A percentile compares a stretch with the other conserved stretches of the same genome.
phyloP scores from a whole-genome alignment of 345 rosid species.

The Angophora floribunda region DNA sequence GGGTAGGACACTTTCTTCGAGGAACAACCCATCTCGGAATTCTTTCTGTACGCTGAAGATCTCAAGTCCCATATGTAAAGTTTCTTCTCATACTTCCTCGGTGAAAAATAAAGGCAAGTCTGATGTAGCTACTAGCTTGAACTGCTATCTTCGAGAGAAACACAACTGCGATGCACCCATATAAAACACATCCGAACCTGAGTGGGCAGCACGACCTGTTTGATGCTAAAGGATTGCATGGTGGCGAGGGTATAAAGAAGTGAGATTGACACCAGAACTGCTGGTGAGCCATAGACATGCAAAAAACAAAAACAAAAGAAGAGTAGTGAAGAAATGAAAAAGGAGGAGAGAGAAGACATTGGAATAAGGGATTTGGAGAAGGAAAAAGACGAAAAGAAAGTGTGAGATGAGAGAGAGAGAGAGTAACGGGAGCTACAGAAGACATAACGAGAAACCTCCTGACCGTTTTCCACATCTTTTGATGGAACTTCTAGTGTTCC shows the following conservation, averaged over 20 bases:
- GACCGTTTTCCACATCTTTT: conserved; percentile 13
- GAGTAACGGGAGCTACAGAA: conserved; percentile 19
- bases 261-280: background rate
- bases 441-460: conserved; percentile 35
- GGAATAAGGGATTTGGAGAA: background rate
- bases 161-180: too few species aligned
- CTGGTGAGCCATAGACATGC: too few species aligned
- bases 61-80: too few species aligned
- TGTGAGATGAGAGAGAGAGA: background rate
- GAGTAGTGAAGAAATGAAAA: background rate
- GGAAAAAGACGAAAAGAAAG: background rate
- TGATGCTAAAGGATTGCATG: too few species aligned
- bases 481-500: background rate
- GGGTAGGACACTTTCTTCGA: conserved; percentile 54
- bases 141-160: too few species aligned
- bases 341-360: background rate
- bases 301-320: accelerated
- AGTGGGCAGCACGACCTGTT: too few species aligned
- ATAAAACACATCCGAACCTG: too few species aligned
- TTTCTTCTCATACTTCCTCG: too few species aligned
- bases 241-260: too few species aligned
- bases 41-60: too few species aligned
- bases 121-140: too few species aligned
- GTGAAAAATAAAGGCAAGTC: too few species aligned
- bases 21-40: conserved; percentile 20